Conservation (phyloP, 192 early-diverging fungal species). For the Umbelopsis vinacea region DNA sequence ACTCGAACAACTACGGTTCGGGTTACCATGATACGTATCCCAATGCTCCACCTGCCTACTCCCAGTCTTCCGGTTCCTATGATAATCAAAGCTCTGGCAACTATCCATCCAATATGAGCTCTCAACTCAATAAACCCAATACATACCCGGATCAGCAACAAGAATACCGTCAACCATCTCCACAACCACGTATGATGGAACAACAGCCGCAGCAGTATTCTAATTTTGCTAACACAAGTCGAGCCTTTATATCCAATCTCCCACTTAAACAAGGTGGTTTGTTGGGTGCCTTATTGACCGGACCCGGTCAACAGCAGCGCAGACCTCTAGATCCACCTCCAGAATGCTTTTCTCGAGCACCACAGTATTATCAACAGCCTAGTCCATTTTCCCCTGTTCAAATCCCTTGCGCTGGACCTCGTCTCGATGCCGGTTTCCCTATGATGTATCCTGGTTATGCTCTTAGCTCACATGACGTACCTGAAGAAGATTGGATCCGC, state of each 20-base stretch:
- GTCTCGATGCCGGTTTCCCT: background rate
- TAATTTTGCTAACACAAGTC: background rate
- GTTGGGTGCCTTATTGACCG: background rate
- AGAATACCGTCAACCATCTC: too few species aligned
- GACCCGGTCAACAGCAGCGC: background rate
- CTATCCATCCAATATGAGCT: background rate
- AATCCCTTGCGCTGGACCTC: background rate
- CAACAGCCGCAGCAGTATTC: background rate
- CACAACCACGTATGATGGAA: too few species aligned
- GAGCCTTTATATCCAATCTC: background rate
- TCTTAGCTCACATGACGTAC: background rate
- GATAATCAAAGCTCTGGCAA: background rate
- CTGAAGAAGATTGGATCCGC: background rate
- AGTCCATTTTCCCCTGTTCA: background rate
- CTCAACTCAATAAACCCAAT: background rate
- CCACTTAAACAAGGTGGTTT: background rate
- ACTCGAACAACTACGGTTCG: too few species aligned
- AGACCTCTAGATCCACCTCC: constrained; percentile 4
- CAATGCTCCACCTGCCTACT: background rate
- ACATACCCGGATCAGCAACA: background rate
- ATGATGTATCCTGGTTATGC: background rate
- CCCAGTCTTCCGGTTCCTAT: background rate
- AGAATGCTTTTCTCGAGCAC: background rate
- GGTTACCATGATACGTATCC: background rate
- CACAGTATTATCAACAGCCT: background rate